Base-by-base conservation (phyloP, 2,329 filamentous ascomycete species). In the Penicillium glabrum region DNA sequence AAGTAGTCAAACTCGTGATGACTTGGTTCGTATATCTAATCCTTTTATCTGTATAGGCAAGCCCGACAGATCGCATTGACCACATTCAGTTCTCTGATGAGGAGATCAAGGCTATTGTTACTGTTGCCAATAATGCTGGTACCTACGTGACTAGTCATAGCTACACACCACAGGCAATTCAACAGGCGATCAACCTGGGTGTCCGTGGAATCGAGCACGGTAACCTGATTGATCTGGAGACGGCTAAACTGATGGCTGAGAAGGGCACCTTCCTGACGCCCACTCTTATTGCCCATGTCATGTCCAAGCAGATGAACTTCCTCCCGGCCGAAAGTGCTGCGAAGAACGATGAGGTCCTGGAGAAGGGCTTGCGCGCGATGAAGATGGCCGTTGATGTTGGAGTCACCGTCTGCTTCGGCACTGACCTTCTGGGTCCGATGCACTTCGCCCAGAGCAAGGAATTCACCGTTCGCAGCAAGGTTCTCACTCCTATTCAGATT, bases 91-190 rank as follows among this genome's bases (percentile, higher is more conserved):
- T 86, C 69, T 82, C 82, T 0, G 71, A 77, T 0, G 80, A 79
- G 35, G 85, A 87, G 72, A 80, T 87, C 53, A 71, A 71, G 39
- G 82, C 84, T 5, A 83, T 86, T 46, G 73, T 75, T 5, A 78
- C 77, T 24, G 79, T 80, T 2, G 83, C 83, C 0, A 70, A 66
- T 6, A 78, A 81, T 55, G 71, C 75, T 9, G 77, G 77, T 4
- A 84, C 80, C 0, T 83, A 80, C 60, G 83, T 85, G 1, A 86
- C 83, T 1, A 80, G 81, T 2, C 84, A 86, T 61, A 82, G 82
- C 1, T 86, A 86, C 67, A 86, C 83, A 0, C 77, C 81, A 3
- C 67, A 72, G 43, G 78, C 82, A 0, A 85, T 87, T 37, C 75
- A 77, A 6, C 82, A 84, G 56, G 81, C 81, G 1, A 74, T 86